These are phyloP conservation scores for Globisporangium ultimum DNA, from an alignment of 352 stramenopile species.

Conservation along the genomic window DNA sequence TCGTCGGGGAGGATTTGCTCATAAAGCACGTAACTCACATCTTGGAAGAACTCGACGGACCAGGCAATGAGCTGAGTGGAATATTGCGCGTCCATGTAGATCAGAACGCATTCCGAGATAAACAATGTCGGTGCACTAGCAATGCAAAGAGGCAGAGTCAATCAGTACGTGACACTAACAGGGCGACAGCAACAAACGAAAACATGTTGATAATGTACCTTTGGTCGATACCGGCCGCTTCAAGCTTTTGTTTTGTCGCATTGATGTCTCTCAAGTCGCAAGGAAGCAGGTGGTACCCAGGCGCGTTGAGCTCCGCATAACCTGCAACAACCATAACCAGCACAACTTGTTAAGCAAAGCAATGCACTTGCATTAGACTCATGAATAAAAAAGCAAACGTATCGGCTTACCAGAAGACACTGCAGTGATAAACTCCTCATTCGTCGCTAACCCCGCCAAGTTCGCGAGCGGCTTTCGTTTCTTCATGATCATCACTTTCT, in stretches of 20 bases:
- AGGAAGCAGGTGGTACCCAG: slow-evolving; percentile 75
- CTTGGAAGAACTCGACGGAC: slow-evolving; percentile 59
- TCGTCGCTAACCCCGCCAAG: slow-evolving; percentile 35
- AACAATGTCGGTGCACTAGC: slow-evolving; percentile 64
- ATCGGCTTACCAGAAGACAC: slow-evolving; percentile 33
- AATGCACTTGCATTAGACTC: not conserved
- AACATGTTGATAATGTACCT: slow-evolving; percentile 18
- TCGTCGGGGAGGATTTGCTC: slow-evolving; percentile 91
- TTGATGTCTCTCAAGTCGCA: slow-evolving; percentile 72
- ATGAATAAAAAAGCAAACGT: not conserved
- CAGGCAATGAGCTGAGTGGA: slow-evolving; percentile 74
- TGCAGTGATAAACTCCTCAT: slow-evolving; percentile 47
- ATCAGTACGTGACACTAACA: slow-evolving; percentile 1
- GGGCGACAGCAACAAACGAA: not conserved
- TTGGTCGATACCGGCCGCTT: slow-evolving; percentile 48
- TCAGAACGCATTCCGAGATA: slow-evolving; percentile 89
- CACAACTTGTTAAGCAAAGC: too few species aligned
- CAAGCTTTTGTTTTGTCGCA: slow-evolving; percentile 48
- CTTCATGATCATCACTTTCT: slow-evolving; percentile 79
- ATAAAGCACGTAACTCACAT: slow-evolving; percentile 84
- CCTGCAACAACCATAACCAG: slow-evolving; percentile 16
- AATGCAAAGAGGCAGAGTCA: not conserved
- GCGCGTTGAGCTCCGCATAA: slow-evolving; percentile 60
- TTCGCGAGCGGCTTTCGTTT: slow-evolving; percentile 52
- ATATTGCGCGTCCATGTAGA: slow-evolving; percentile 89